Evolutionary conservation across 2,329 filamentous ascomycete genomes (phyloP).

Genomic region (Penicillium aurantiogriseum): DNA sequence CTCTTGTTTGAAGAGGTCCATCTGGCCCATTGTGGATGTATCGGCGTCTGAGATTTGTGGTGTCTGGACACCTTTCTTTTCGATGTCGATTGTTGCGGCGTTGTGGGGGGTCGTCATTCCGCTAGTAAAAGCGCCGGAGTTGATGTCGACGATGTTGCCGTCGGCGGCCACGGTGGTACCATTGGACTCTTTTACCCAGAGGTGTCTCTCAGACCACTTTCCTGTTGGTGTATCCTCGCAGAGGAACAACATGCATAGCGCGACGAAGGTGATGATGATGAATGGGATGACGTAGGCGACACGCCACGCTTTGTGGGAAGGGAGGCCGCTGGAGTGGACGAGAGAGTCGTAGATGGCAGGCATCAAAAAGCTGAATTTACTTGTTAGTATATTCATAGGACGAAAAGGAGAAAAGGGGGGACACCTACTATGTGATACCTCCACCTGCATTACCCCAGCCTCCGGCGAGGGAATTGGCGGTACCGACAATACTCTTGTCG

Average conservation of each 20-base stretch:
- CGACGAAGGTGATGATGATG: slow-evolving; percentile 67
- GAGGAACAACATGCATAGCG: slow-evolving; percentile 66
- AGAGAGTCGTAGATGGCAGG: slow-evolving; percentile 82
- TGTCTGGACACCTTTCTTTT: slow-evolving; percentile 34
- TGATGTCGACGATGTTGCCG: slow-evolving; percentile 34
- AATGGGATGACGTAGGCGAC: slow-evolving; percentile 82
- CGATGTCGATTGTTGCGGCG: slow-evolving; percentile 24
- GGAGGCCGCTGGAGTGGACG: slow-evolving; percentile 57
- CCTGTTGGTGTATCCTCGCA: slow-evolving; percentile 82
- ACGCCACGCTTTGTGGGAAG: slow-evolving; percentile 72
- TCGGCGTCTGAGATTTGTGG: slow-evolving; percentile 33
- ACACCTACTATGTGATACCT: slow-evolving; percentile 70
- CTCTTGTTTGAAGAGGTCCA: slow-evolving; percentile 57
- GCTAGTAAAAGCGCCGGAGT: slow-evolving; percentile 23
- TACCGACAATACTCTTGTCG: slow-evolving; percentile 87
- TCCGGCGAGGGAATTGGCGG: slow-evolving; percentile 79
- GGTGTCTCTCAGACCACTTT: slow-evolving; percentile 71
- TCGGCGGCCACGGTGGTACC: slow-evolving; percentile 18
- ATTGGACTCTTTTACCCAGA: slow-evolving; percentile 50
- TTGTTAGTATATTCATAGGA: slow-evolving; percentile 1
- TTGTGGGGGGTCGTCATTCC: slow-evolving; percentile 25
- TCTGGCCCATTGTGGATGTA: slow-evolving; percentile 47
- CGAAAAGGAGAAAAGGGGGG: neutral
- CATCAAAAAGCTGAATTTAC: slow-evolving; percentile 67
- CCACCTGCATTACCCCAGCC: slow-evolving; percentile 86